Conservation (phyloP, 306 rosid genomes). For the Hippophae tibetana region DNA sequence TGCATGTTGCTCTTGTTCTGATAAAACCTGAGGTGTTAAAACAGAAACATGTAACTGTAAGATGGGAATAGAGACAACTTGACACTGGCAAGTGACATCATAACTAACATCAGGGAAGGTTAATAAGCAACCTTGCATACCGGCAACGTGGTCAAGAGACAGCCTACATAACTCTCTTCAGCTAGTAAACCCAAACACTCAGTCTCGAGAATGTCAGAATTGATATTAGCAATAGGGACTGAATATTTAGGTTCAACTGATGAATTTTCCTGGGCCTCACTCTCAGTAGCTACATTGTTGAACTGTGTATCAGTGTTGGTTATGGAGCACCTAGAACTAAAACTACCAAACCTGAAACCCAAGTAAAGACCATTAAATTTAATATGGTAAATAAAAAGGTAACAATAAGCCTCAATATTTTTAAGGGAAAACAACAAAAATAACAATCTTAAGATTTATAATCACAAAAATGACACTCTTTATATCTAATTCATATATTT, state of each 20-base stretch:
- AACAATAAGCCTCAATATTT: neutral
- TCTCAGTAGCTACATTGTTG: constrained; percentile 31
- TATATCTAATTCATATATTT: too few relatives aligned
- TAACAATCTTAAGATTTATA: neutral
- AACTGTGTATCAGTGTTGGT: constrained; percentile 53
- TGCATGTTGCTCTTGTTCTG: constrained; percentile 66
- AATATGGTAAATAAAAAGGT: neutral
- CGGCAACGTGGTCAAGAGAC: constrained; percentile 70
- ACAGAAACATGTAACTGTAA: constrained; percentile 17
- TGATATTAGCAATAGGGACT: constrained; percentile 45
- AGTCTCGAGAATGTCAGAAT: constrained; percentile 53
- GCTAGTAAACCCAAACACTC: constrained; percentile 52
- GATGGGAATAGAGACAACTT: constrained; percentile 5
- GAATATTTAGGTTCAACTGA: constrained; percentile 43
- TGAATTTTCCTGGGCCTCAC: constrained; percentile 38
- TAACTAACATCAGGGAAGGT: neutral
- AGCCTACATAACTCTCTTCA: constrained; percentile 56
- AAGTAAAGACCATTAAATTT: constrained; percentile 3
- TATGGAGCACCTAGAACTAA: constrained; percentile 58
- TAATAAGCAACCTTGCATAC: constrained; percentile 29
- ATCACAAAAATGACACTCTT: too few relatives aligned
- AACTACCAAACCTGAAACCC: constrained; percentile 37
- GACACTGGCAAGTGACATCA: neutral
- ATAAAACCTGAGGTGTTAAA: constrained; percentile 52
- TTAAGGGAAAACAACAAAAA: neutral